Conservation (phyloP, 169 alveolate species). For the Cryptosporidium viatorum region DNA sequence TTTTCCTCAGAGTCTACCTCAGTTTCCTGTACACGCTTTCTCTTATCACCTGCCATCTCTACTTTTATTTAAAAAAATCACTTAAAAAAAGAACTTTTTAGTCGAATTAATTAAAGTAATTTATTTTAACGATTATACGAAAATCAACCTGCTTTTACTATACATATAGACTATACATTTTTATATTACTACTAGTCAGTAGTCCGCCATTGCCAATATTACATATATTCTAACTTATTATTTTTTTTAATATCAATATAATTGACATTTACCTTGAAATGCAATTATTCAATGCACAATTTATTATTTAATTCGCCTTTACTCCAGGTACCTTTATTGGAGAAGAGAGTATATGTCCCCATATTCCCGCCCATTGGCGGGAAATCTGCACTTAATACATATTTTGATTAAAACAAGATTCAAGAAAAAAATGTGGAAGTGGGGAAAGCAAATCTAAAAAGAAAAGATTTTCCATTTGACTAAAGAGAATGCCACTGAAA, state of each 20-base stretch:
- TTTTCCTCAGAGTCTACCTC: slow-evolving; percentile 57
- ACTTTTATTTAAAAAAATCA: background rate
- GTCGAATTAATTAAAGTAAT: background rate
- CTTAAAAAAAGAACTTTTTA: background rate
- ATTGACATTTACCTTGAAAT: background rate
- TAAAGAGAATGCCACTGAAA: background rate
- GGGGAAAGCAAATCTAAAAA: background rate
- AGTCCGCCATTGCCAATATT: slow-evolving; percentile 14
- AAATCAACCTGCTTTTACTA: background rate
- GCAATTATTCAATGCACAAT: background rate
- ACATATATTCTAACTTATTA: background rate
- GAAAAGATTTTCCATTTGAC: background rate
- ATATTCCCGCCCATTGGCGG: slow-evolving; percentile 7
- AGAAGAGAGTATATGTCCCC: background rate
- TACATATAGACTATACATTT: slow-evolving; percentile 34
- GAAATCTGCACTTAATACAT: background rate
- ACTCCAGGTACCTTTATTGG: background rate
- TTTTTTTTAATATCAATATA: background rate
- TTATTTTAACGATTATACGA: background rate
- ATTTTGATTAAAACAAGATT: no score
- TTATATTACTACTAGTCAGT: slow-evolving; percentile 2
- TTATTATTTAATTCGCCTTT: background rate
- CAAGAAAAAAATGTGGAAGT: background rate
- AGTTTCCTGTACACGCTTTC: slow-evolving; percentile 67
- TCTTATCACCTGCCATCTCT: slow-evolving; percentile 75